Conservation (phyloP, 2,329 filamentous ascomycete genomes). For the Endocalyx cinctus region DNA sequence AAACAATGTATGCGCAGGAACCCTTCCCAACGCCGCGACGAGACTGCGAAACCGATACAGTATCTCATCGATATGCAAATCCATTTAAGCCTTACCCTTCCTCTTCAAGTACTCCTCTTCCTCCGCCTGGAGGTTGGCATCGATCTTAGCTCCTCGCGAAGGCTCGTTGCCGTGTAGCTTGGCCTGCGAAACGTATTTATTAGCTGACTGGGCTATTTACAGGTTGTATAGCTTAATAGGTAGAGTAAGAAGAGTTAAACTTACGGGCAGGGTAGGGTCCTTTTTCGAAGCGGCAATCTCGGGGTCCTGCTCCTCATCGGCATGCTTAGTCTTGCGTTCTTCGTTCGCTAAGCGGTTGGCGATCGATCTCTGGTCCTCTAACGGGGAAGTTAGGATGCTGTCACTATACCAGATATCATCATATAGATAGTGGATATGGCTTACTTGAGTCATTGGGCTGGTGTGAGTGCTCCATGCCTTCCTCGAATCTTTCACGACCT, state of each 20-base stretch:
- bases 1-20: too few relatives aligned
- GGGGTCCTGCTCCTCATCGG: slow-evolving; percentile 40
- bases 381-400: slow-evolving; percentile 13
- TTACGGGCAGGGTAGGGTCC: slow-evolving; percentile 57
- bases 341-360: slow-evolving; percentile 66
- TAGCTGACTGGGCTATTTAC: too few relatives aligned
- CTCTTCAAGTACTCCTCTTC: slow-evolving; percentile 60
- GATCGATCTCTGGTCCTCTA: slow-evolving; percentile 68
- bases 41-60: too few relatives aligned
- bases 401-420: too few relatives aligned
- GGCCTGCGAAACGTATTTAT: too few relatives aligned
- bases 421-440: slow-evolving; percentile 19
- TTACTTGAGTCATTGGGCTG: slow-evolving; percentile 66
- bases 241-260: too few relatives aligned
- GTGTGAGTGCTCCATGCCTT: slow-evolving; percentile 69
- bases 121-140: slow-evolving; percentile 63
- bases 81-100: slow-evolving; percentile 48
- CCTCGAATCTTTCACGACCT: slow-evolving; percentile 58
- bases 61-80: too few relatives aligned
- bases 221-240: too few relatives aligned
- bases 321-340: slow-evolving; percentile 32
- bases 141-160: slow-evolving; percentile 66
- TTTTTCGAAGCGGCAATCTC: slow-evolving; percentile 43
- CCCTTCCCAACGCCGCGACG: too few relatives aligned
- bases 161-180: slow-evolving; percentile 68